Evolutionary conservation across 805 yeast genomes (phyloP), one percentile per base, ranked within the genome.

Genomic region (Cyberlindnera veronae): DNA sequence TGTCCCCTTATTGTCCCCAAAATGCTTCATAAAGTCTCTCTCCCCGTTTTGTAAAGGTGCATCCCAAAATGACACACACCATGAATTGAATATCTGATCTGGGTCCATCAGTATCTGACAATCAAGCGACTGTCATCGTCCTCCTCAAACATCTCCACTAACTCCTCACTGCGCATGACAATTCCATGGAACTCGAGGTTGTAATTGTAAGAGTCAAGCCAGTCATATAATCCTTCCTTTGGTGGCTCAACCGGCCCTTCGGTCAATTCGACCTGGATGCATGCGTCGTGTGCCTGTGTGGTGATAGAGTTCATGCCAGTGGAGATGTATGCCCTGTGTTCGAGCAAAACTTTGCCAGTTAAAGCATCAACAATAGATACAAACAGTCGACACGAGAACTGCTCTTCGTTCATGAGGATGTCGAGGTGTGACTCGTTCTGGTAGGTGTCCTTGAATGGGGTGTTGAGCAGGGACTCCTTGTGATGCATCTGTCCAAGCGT

Each of bases 151-250:
- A 38, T 9, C 16, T 14, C n/a, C 11, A 42, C 37, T 19, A 42
- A 14, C 20, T 38, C 18, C 5, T 20, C 29, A 11, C 10, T 20
- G 3, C 12, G 8, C 11, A 39, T 20, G 5, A 20, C 8, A 21
- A 42, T 21, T 6, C 18, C 27, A 8, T 36, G 28, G 13, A 39
- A 6, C 10, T 28, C 14, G 11, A 42, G 15, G 5, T 19, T 2
- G 32, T 38, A 42, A 31, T 42, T 42, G 33, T 20, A 38, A 7
- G 12, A 10, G 12, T 42, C 46, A 11, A 36, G 21, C 39, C 39
- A 42, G 15, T 42, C 46, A 13, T 42, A 42, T 3, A 29, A 9
- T 6, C 46, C 46, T 10, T 38, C 42, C 22, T 42, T 42, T 28
- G 43, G 43, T 20, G 43, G 46, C 9, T 38, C 46, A 20, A 16